These are phyloP conservation scores for Kondoa subrosea DNA, from an alignment of 768 basidiomycete species.

Conservation along the genomic window DNA sequence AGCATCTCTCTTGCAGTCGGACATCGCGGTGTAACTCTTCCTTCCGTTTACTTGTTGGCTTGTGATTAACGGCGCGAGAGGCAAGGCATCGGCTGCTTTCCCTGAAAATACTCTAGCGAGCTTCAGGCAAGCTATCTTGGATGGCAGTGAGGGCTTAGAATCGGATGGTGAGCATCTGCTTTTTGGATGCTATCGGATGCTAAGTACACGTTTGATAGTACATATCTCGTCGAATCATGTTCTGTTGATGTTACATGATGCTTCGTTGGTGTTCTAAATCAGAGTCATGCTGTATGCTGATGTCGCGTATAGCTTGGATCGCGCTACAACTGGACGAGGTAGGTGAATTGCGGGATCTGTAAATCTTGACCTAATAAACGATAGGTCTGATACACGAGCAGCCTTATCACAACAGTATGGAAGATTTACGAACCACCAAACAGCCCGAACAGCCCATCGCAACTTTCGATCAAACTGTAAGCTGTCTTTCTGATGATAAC, in stretches of 20 bases:
- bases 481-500: constrained; percentile 14
- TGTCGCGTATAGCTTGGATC: constrained; percentile 29
- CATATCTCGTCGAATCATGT: not conserved
- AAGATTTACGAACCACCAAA: constrained; percentile 51
- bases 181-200: not conserved
- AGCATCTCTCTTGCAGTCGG: too few relatives aligned
- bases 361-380: constrained; percentile 39
- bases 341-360: not conserved
- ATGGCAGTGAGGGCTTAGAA: not conserved
- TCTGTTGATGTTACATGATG: not conserved
- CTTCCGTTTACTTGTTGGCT: too few relatives aligned
- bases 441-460: constrained; percentile 65
- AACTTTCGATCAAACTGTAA: constrained; percentile 69
- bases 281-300: not conserved
- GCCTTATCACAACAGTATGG: constrained; percentile 52
- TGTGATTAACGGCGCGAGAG: not conserved
- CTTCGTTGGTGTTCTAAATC: not conserved
- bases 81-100: not conserved
- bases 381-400: constrained; percentile 54
- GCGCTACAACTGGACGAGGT: constrained; percentile 37
- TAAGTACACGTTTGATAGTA: not conserved
- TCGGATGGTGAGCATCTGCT: not conserved
- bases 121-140: not conserved
- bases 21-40: too few relatives aligned
- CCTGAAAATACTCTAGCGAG: not conserved